Evolutionary conservation across 106 monocot species (phyloP), one percentile per base, ranked within the genome.

Genomic region (Allium sativum): DNA sequence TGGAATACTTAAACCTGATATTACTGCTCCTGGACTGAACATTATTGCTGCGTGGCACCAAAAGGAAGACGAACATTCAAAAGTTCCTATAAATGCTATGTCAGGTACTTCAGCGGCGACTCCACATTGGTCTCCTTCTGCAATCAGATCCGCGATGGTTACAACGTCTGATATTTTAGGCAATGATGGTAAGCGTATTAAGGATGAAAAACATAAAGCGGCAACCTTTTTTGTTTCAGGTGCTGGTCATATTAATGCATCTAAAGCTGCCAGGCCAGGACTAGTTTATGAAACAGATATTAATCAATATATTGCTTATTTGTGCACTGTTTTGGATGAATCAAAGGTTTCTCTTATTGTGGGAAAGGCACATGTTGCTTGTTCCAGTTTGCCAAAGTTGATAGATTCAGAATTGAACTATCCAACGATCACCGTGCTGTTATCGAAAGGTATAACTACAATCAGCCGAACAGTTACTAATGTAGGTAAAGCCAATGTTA

Each of bases 91-190:
- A 78, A 89, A 71, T 20, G 74, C 85, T 12, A 63, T 93, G 0
- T 93, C 93, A 0, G 93, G 93, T 11, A 93, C 93, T 7, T 93
- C 93, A 52, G 89, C 89, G 93, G 75, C 93, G 6, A 85, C 82
- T 69, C 93, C 93, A 0, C 93, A 93, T 0, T 93, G 93, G 93
- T 85, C 68, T 58, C 93, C 93, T 0, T 88, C 89, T 11, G 75
- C 73, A n/a, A 63, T 93, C 48, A 69, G 76, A 54, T 93, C 93
- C 0, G 93, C 93, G 0, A 78, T 93, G 61, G 82, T 93, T 82
- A 93, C 93, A 1, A 79, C 94, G 2, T 76, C 93, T 41, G 81
- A 94, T 40, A 53, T 59, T 3, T 31, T 68, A 16, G 89, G 89
- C 66, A 82, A 76, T 44, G 65, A 66, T 41, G 86, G 90, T 4